phyloP scores from a whole-genome alignment of 768 basidiomycete genomes.

The Leccinum incarnatum region DNA sequence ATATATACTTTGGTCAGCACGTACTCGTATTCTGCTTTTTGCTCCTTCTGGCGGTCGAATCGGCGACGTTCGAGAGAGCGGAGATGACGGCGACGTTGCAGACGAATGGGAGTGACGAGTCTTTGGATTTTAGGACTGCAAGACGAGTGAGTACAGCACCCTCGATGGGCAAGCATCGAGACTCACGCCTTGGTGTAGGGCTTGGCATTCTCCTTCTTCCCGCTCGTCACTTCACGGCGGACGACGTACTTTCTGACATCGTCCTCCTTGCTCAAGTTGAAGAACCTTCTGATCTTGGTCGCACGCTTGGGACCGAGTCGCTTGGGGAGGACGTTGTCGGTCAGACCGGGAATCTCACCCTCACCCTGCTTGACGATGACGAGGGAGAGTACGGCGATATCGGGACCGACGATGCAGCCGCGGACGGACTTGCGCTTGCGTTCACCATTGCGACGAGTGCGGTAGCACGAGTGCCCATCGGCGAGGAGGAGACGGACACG shows the following conservation, averaged over 20 bases:
- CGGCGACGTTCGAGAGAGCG: conserved; percentile 83
- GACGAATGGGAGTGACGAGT: conserved; percentile 90
- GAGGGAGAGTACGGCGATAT: conserved; percentile 91
- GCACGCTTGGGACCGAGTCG: conserved; percentile 96
- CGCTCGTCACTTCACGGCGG: conserved; percentile 82
- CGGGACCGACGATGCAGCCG: conserved; percentile 95
- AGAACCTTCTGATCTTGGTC: conserved; percentile 95
- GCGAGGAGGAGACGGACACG: conserved; percentile 92
- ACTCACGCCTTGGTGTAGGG: conserved; percentile 96
- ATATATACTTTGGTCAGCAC: conserved; percentile 19
- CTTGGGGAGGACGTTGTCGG: conserved; percentile 91
- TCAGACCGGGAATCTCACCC: conserved; percentile 83
- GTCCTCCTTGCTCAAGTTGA: conserved; percentile 96
- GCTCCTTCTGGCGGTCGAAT: conserved; percentile 90
- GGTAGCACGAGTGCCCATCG: conserved; percentile 98
- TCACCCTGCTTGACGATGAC: conserved; percentile 98
- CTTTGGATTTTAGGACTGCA: conserved; percentile 93
- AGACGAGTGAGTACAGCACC: neutral
- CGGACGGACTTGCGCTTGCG: conserved; percentile 99
- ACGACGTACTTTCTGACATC: conserved; percentile 98
- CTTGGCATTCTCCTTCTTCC: conserved; percentile 89
- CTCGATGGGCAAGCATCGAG: neutral
- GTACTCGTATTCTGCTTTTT: conserved; percentile 91
- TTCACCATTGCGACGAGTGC: conserved; percentile 87
- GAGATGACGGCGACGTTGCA: conserved; percentile 95